A percentile compares a stretch with the other conserved stretches of the same genome.
Conservation (phyloP, 345 rosid genomes). For the Syzygium aqueum region DNA sequence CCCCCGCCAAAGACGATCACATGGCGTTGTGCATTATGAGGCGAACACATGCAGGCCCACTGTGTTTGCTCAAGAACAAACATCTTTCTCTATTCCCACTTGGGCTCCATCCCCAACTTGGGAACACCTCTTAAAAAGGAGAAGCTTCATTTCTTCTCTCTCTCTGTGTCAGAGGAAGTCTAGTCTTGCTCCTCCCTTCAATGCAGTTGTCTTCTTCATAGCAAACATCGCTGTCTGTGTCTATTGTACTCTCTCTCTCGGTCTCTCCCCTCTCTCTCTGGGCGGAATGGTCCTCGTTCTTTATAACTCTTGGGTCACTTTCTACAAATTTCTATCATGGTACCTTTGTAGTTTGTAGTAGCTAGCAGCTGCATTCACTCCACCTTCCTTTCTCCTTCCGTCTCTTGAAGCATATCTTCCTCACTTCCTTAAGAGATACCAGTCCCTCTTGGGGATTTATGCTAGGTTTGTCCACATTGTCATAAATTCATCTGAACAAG, state of each 20-base stretch:
- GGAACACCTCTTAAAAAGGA: constrained; percentile 24
- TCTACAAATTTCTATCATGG: neutral
- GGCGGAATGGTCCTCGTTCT: constrained; percentile 12
- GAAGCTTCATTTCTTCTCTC: neutral
- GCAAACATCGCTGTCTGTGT: constrained; percentile 64
- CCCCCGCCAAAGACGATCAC: constrained; percentile 31
- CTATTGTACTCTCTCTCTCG: constrained; percentile 30
- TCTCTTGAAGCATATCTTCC: neutral
- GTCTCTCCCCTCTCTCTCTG: constrained; percentile 2
- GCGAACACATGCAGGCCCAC: constrained; percentile 64
- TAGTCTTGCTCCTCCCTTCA: constrained; percentile 31
- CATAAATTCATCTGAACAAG: neutral
- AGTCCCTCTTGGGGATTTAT: neutral
- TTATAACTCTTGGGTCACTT: constrained; percentile 16
- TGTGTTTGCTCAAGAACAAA: constrained; percentile 49
- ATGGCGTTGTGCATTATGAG: constrained; percentile 44
- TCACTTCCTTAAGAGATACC: neutral
- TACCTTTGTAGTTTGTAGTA: neutral
- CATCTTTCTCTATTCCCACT: constrained; percentile 54
- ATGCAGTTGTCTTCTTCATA: constrained; percentile 68
- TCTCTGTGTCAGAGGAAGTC: neutral
- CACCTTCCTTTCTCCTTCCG: constrained; percentile 2
- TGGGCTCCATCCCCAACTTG: constrained; percentile 46
- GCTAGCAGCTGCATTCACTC: neutral
- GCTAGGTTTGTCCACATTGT: neutral